phyloP scores from a whole-genome alignment of 2,329 filamentous ascomycete genomes.

The Byssochlamys sp. region DNA sequence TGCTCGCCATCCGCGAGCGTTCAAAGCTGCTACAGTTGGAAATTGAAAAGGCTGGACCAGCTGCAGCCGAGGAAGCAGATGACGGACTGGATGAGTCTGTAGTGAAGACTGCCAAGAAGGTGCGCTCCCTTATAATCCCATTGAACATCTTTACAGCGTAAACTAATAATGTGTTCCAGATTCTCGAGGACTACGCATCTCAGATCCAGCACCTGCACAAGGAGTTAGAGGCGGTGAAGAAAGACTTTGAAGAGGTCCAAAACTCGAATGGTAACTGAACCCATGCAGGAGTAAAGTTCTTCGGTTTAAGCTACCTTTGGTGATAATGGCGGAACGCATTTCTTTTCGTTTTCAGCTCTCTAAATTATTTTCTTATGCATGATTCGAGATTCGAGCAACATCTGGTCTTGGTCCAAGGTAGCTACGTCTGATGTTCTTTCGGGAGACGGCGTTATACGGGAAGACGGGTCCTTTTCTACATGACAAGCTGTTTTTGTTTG shows the following conservation, averaged over 20 bases:
- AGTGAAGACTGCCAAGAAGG: conserved; percentile 52
- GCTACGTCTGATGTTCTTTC: not conserved
- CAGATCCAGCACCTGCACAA: conserved; percentile 51
- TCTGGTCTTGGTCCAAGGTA: not conserved
- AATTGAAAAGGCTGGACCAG: conserved; percentile 45
- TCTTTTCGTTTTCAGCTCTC: not conserved
- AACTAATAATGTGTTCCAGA: conserved; percentile 23
- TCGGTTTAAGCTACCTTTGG: not conserved
- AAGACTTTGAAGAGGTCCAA: conserved; percentile 51
- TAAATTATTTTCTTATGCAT: not conserved
- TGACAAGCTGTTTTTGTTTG: not conserved
- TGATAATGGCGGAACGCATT: not conserved
- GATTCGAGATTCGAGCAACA: not conserved
- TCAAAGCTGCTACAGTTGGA: conserved; percentile 51
- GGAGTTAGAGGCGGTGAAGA: conserved; percentile 49
- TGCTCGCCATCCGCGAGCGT: conserved; percentile 53
- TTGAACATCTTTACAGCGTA: not conserved
- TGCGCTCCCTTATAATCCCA: conserved; percentile 17
- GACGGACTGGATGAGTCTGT: conserved; percentile 48
- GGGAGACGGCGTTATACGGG: not conserved
- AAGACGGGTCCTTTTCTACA: not conserved
- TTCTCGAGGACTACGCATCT: conserved; percentile 41
- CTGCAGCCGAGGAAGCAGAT: conserved; percentile 30
- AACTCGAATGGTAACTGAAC: conserved; percentile 16
- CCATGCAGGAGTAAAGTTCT: conserved; percentile 9